A percentile compares a stretch with the other conserved stretches of the same genome.
These are phyloP conservation scores for Epithemia pelagica DNA, from an alignment of 108 stramenopile genomes.

Conservation along the genomic window DNA sequence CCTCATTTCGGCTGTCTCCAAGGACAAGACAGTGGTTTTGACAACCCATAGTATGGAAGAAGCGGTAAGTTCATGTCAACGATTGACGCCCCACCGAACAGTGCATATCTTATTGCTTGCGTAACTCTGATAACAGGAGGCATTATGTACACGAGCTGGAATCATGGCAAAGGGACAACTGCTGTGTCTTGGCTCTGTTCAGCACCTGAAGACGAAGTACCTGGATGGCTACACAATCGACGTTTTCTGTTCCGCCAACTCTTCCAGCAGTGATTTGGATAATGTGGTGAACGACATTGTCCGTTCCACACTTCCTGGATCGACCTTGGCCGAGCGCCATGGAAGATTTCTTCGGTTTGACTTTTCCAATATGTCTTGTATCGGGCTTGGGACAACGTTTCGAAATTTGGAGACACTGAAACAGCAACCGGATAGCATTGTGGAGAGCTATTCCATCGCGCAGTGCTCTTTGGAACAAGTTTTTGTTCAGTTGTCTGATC, in stretches of 20 bases:
- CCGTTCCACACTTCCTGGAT: not conserved
- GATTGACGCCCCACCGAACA: not conserved
- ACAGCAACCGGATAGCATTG: no score
- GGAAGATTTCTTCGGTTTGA: conserved; percentile 9
- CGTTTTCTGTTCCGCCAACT: not conserved
- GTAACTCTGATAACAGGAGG: conserved; percentile 28
- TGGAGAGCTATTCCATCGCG: conserved; percentile 7
- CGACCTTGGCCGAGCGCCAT: not conserved
- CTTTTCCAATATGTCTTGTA: not conserved
- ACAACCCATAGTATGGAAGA: conserved; percentile 87
- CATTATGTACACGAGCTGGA: conserved; percentile 84
- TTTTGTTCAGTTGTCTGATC: not conserved
- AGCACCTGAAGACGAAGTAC: conserved; percentile 45
- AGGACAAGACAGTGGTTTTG: conserved; percentile 38
- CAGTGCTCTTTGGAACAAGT: conserved; percentile 11
- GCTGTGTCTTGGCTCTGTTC: conserved; percentile 66
- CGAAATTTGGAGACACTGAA: conserved; percentile 5
- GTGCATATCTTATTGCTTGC: not conserved
- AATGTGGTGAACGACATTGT: not conserved
- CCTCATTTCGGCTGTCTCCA: conserved; percentile 15
- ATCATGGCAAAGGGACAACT: conserved; percentile 84
- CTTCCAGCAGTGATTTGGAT: not conserved
- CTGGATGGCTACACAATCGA: conserved; percentile 8
- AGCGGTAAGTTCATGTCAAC: conserved; percentile 21
- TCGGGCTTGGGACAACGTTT: conserved; percentile 2